Conservation (phyloP, 2,329 filamentous ascomycete species). For the Scolecobasidium constrictum region DNA sequence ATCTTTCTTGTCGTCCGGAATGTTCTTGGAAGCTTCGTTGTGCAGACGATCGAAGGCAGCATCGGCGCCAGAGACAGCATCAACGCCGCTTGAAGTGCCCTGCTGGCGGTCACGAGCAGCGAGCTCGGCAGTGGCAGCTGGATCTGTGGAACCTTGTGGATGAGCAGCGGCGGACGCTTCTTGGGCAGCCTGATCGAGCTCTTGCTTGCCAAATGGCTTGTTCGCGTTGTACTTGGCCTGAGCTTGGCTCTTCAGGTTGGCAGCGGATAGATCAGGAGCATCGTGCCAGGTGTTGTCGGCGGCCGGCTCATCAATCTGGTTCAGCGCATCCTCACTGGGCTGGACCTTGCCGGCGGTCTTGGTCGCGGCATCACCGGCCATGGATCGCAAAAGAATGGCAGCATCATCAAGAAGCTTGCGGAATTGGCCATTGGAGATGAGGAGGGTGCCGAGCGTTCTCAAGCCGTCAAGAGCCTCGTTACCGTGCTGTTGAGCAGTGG, state of each 20-base stretch:
- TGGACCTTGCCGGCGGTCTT: constrained; percentile 67
- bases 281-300: constrained; percentile 93
- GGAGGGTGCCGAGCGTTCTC: constrained; percentile 73
- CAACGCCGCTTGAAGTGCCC: constrained; percentile 35
- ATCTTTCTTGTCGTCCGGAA: constrained; percentile 49
- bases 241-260: constrained; percentile 56
- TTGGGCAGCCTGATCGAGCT: constrained; percentile 49
- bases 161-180: constrained; percentile 48
- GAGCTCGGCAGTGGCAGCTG: constrained; percentile 41
- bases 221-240: constrained; percentile 49
- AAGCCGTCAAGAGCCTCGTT: constrained; percentile 76
- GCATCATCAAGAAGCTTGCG: constrained; percentile 81
- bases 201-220: constrained; percentile 42
- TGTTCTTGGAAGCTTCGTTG: constrained; percentile 48
- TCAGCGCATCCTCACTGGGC: constrained; percentile 65
- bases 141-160: constrained; percentile 43
- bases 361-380: constrained; percentile 78
- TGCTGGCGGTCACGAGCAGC: constrained; percentile 39
- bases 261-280: constrained; percentile 61
- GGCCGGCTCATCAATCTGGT: constrained; percentile 71
- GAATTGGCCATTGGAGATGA: constrained; percentile 95
- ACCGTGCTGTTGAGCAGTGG: constrained; percentile 69
- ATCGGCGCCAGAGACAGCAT: constrained; percentile 37
- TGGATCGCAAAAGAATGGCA: constrained; percentile 70
- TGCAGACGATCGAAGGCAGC: constrained; percentile 36